phyloP scores from a whole-genome alignment of 1,139 yeast species.

The Candida pseudoviswanathii region DNA sequence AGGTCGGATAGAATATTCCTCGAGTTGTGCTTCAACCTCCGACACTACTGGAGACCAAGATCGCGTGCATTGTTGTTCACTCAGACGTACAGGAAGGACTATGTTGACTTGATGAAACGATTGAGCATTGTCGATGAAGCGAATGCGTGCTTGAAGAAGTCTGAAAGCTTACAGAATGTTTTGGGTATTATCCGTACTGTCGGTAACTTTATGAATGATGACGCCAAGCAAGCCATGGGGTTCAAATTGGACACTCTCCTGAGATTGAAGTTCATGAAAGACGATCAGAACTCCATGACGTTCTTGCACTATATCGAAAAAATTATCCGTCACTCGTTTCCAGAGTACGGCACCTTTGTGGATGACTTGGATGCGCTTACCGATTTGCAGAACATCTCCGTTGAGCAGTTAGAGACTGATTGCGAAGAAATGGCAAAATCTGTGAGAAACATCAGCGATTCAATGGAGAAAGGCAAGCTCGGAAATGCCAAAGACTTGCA shows the following conservation, averaged over 20 bases:
- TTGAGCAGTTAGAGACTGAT: conserved; percentile 76
- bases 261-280: conserved; percentile 83
- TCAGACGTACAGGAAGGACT: conserved; percentile 73
- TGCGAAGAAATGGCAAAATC: conserved; percentile 62
- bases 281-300: conserved; percentile 73
- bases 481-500: conserved; percentile 70
- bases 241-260: conserved; percentile 82
- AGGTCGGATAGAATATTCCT: conserved; percentile 81
- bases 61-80: conserved; percentile 73
- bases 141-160: conserved; percentile 57
- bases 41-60: conserved; percentile 84
- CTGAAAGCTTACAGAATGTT: conserved; percentile 66
- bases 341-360: conserved; percentile 74
- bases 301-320: conserved; percentile 87
- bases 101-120: conserved; percentile 65
- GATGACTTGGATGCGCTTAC: conserved; percentile 71
- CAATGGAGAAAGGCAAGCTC: conserved; percentile 70
- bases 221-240: conserved; percentile 78
- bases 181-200: conserved; percentile 78
- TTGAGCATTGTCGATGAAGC: conserved; percentile 70
- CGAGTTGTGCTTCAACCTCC: conserved; percentile 74
- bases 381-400: conserved; percentile 65
- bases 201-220: conserved; percentile 93
- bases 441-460: conserved; percentile 54
- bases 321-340: conserved; percentile 73